Conservation (phyloP, 2,329 filamentous ascomycete genomes). For the Fusarium multiceps region DNA sequence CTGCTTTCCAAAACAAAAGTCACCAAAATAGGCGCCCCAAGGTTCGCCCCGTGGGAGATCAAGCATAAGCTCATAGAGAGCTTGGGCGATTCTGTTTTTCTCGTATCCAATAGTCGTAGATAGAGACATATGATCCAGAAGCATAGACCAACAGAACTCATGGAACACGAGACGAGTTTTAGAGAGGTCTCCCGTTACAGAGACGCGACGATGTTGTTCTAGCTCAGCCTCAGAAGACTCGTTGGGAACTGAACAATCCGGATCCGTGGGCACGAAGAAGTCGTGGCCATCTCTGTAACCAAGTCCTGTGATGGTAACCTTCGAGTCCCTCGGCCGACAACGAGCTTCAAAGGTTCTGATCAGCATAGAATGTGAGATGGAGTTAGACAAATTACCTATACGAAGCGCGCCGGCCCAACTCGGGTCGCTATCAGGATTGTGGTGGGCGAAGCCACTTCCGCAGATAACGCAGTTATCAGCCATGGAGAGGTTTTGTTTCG, state of each 20-base stretch:
- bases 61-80: not conserved
- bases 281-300: not conserved
- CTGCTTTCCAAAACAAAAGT: no score
- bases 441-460: not conserved
- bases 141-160: not conserved
- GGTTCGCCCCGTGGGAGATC: not conserved
- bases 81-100: not conserved
- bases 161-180: not conserved
- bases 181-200: not conserved
- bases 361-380: not conserved
- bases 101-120: rapidly evolving
- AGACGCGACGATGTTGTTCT: not conserved
- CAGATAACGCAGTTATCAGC: not conserved
- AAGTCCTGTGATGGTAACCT: not conserved
- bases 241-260: not conserved
- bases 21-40: no score
- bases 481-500: not conserved
- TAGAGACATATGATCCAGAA: not conserved
- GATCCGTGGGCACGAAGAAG: not conserved
- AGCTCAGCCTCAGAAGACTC: not conserved
- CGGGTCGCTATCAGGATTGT: no score
- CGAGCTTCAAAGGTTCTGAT: not conserved
- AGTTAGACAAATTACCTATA: not conserved
- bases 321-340: not conserved
- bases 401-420: not conserved